Evolutionary conservation across 1,284 basidiomycete genomes (phyloP).

Genomic region (Naganishia sp.): DNA sequence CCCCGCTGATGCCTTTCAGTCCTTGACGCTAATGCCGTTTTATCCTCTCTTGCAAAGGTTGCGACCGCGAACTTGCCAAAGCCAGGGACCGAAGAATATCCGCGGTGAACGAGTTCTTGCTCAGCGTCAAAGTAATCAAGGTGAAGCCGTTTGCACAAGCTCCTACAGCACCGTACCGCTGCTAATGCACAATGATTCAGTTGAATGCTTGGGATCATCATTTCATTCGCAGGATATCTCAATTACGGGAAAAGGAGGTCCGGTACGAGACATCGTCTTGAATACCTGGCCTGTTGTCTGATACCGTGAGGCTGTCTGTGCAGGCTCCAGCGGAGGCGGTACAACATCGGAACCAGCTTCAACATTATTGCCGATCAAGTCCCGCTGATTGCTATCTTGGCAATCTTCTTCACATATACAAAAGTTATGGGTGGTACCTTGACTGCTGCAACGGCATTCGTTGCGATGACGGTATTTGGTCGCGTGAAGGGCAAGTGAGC

Average conservation of each 20-base stretch:
- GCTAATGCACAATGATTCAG: slow-evolving; percentile 31
- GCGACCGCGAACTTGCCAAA: slow-evolving; percentile 45
- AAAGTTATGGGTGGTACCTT: slow-evolving; percentile 44
- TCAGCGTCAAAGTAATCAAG: slow-evolving; percentile 53
- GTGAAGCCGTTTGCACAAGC: slow-evolving; percentile 33
- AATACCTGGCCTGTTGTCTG: background rate
- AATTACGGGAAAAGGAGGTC: slow-evolving; percentile 45
- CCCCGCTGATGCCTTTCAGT: no score
- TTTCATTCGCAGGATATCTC: slow-evolving; percentile 40
- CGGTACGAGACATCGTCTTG: slow-evolving; percentile 32
- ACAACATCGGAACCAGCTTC: slow-evolving; percentile 51
- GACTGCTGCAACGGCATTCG: slow-evolving; percentile 50
- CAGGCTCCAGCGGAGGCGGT: slow-evolving; percentile 52
- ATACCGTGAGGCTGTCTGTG: background rate
- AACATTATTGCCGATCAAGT: slow-evolving; percentile 50
- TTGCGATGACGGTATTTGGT: slow-evolving; percentile 46
- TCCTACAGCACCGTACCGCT: background rate
- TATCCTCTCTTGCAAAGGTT: slow-evolving; percentile 36
- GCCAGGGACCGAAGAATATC: slow-evolving; percentile 46
- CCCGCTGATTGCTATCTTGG: slow-evolving; percentile 28
- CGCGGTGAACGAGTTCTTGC: slow-evolving; percentile 50
- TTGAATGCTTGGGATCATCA: slow-evolving; percentile 52
- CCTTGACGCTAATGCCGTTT: background rate
- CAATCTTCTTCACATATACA: slow-evolving; percentile 49
- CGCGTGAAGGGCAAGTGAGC: slow-evolving; percentile 40